phyloP scores from a whole-genome alignment of 2,329 filamentous ascomycete genomes.

The Nigrograna mackinnonii region DNA sequence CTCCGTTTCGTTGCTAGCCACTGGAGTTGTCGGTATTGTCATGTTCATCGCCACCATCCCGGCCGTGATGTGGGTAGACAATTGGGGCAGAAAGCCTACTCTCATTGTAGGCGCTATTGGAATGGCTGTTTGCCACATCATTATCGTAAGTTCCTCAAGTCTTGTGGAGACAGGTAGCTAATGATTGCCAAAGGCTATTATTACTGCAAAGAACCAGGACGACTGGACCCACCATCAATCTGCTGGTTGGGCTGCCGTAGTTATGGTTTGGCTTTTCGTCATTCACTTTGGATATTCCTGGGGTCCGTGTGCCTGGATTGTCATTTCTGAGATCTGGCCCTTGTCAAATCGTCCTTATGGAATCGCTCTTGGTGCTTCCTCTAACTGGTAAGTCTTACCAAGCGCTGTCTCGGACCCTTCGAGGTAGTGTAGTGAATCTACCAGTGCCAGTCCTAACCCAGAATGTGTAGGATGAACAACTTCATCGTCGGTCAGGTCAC shows the following conservation, averaged over 20 bases:
- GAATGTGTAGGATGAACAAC: constrained; percentile 50
- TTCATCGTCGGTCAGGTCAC: constrained; percentile 70
- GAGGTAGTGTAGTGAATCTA: not conserved
- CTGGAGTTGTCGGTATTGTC: constrained; percentile 59
- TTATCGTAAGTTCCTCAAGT: constrained; percentile 54
- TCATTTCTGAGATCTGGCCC: constrained; percentile 75
- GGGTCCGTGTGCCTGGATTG: constrained; percentile 75
- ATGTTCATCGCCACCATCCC: constrained; percentile 71
- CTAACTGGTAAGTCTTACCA: constrained; percentile 36
- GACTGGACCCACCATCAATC: constrained; percentile 60
- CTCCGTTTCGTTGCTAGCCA: constrained; percentile 80
- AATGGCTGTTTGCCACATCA: constrained; percentile 72
- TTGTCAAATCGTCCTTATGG: constrained; percentile 69
- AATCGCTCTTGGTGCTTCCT: constrained; percentile 64
- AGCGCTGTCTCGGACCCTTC: too few relatives aligned
- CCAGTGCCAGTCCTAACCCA: not conserved
- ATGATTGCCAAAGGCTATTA: constrained; percentile 48
- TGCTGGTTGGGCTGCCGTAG: constrained; percentile 70
- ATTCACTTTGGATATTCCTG: constrained; percentile 76
- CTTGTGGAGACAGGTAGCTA: not conserved
- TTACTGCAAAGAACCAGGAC: constrained; percentile 66
- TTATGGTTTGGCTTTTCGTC: constrained; percentile 75
- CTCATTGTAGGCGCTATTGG: constrained; percentile 68
- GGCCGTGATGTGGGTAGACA: constrained; percentile 68
- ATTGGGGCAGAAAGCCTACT: constrained; percentile 65